Evolutionary conservation across 2,329 filamentous ascomycete species (phyloP), one percentile per base, ranked within the genome.

Genomic region (Alternaria tenuissima): DNA sequence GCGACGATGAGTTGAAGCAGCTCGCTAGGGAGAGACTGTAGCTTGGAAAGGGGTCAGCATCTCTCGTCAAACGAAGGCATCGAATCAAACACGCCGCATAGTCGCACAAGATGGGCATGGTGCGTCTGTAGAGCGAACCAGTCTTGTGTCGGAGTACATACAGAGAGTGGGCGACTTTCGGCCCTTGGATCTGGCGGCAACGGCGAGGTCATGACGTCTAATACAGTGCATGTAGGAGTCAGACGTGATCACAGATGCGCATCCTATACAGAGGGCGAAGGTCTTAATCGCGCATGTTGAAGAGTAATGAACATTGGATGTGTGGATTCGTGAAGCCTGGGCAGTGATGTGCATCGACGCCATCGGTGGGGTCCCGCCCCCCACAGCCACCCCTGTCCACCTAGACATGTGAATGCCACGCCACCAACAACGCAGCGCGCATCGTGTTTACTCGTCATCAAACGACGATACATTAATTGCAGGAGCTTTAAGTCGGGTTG

Each of bases 1-100:
- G 71, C 66, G n/a, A 81, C 63, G 42, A 82, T 73, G 34, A 78
- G 72, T 55, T 79, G 74, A 9, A 82, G 63, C 1, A 83, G 73
- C 63, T 83, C 81, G 36, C 77, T 74, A 2, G 81, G 81, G 3
- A 83, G 77, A 18, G 59, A 63, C 57, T 72, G 68, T 36, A 76
- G 66, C 72, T 74, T 46, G 7, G 14, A 16, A 12, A 32, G 14
- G n/a, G 16, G 22, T 64, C 22, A 64, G 62, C 59, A 57, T 14
- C 22, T 30, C 28, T 51, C 20, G 9, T 1, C 16, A 20, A 14
- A 39, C 30, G 11, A 43, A 14, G 36, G 24, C 14, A 18, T 51
- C 26, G 26, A 26, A 41, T 20, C 22, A 32, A 18, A 20, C 14
- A 39, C 46, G 48, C 22, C n/a, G 34, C 16, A 20, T 36, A 52